Conservation (phyloP, 78 protist genomes). For the slime mould (Dictyostelium discoideum) region DNA sequence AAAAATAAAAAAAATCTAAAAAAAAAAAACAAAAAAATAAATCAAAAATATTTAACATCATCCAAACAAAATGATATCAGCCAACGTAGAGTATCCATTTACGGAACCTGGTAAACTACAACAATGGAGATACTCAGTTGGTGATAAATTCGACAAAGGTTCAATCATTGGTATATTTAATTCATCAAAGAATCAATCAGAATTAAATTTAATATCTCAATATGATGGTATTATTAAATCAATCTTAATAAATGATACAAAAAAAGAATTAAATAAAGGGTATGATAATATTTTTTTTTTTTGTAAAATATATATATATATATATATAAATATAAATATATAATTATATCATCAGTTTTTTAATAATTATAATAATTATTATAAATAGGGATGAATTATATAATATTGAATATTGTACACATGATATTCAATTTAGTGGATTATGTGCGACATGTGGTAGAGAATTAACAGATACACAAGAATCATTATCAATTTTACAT, state of each 20-base stretch:
- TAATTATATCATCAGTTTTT: too few relatives aligned
- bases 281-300: too few relatives aligned
- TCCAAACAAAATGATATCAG: background rate
- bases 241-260: background rate
- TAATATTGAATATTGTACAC: conserved; percentile 45
- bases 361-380: background rate
- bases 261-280: background rate
- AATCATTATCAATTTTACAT: conserved; percentile 20
- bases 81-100: conserved; percentile 12
- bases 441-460: conserved; percentile 76
- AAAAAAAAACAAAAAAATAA: too few relatives aligned
- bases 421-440: conserved; percentile 52
- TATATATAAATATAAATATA: too few relatives aligned
- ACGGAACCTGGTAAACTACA: background rate
- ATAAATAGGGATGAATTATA: background rate
- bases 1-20: too few relatives aligned
- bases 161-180: background rate
- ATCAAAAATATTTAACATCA: too few relatives aligned
- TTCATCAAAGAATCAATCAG: background rate
- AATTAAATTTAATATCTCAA: background rate
- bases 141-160: conserved; percentile 15
- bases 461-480: conserved; percentile 21
- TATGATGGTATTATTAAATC: conserved; percentile 17
- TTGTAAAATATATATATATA: too few relatives aligned
- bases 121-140: background rate